Evolutionary conservation across 768 basidiomycete genomes (phyloP), one percentile per base, ranked within the genome.

Genomic region (Nidularia pulvinata): DNA sequence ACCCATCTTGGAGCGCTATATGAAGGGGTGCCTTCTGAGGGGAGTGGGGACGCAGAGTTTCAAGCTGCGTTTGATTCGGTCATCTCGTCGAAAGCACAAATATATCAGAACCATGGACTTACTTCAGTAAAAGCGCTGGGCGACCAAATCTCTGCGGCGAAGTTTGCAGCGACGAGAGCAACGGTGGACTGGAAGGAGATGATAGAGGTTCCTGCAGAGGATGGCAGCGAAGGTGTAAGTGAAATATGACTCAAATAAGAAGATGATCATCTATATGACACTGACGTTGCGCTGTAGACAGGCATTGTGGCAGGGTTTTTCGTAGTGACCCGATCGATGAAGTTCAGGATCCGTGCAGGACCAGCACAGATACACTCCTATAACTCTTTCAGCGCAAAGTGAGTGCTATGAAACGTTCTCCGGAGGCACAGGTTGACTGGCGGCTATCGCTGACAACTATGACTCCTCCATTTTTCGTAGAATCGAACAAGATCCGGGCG

Each of bases 351-450:
- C 13, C 72, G 78, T 19, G 79, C 55, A 7, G 54, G 55, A 2
- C 71, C 69, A 6, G 78, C 74, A 7, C 70, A 76, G 50, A 64
- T 59, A 7, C 56, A 52, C 6, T 70, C 66, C 33, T 58, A 62
- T 30, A 56, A 74, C 33, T 53, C 63, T 13, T 77, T 80, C 47
- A 78, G 72, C 37, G 77, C 75, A 19, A 73, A 62, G 78, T 77
- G 32, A 48, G 69, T 57, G 37, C n/a, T n/a, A 39, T 39, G n/a
- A 39, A 39, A 25, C 2, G 67, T 68, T 65, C 59, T 19, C 19
- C 19, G 19, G 19, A 19, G 19, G 19, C 19, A 19, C 19, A 19
- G 19, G 19, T 19, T 19, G 19, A 19, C 19, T 19, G 19, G 19
- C 19, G 19, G 19, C 19, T 19, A 19, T 19, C 19, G 19, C 19